phyloP scores from a whole-genome alignment of 306 rosid genomes.

The Arachis hypogaea region DNA sequence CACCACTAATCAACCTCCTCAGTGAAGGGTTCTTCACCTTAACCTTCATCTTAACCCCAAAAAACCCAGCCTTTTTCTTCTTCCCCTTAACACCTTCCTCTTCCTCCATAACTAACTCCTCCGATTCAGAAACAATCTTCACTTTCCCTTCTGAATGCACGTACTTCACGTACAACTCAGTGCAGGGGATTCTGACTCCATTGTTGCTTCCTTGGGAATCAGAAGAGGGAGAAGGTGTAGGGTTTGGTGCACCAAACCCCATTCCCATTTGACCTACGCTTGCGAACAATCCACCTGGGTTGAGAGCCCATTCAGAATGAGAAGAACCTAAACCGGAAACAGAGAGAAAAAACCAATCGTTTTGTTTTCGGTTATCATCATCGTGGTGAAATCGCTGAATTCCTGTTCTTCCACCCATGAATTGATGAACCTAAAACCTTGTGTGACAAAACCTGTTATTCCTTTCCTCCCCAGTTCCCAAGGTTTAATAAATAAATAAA shows the following conservation, averaged over 20 bases:
- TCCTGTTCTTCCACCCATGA: slow-evolving; percentile 68
- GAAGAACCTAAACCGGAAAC: slow-evolving; percentile 62
- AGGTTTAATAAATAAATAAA: not conserved
- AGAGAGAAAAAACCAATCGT: slow-evolving; percentile 59
- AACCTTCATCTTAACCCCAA: slow-evolving; percentile 55
- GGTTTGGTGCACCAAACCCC: slow-evolving; percentile 64
- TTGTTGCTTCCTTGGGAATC: slow-evolving; percentile 52
- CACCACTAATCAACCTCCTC: slow-evolving; percentile 85
- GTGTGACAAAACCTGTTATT: not conserved
- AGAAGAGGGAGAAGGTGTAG: slow-evolving; percentile 38
- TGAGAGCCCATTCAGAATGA: slow-evolving; percentile 19
- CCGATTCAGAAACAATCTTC: slow-evolving; percentile 47
- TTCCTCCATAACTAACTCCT: slow-evolving; percentile 25
- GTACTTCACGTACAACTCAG: slow-evolving; percentile 63
- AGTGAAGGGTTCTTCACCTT: slow-evolving; percentile 76
- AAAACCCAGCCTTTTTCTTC: slow-evolving; percentile 4
- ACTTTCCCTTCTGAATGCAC: slow-evolving; percentile 59
- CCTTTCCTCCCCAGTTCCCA: not conserved
- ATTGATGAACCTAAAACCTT: slow-evolving; percentile 30
- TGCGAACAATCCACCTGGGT: slow-evolving; percentile 72
- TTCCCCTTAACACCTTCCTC: slow-evolving; percentile 43
- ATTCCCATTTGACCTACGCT: slow-evolving; percentile 80
- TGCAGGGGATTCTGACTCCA: slow-evolving; percentile 59
- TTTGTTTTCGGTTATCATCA: not conserved
- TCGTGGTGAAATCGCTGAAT: slow-evolving; percentile 60